Conservation (phyloP, 140 eudicot species). For the Cichorium intybus region DNA sequence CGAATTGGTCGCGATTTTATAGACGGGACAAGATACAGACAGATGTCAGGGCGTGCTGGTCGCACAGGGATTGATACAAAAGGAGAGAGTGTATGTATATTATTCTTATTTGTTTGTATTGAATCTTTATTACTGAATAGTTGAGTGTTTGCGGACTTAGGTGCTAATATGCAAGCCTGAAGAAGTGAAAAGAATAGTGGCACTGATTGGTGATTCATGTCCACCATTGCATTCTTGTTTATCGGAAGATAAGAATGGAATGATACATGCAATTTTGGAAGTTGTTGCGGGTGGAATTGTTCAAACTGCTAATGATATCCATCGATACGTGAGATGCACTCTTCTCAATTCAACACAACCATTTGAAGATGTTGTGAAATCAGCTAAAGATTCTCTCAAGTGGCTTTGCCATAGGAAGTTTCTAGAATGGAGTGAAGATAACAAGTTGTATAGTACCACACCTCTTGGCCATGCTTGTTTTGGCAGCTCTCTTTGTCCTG, state of each 20-base stretch:
- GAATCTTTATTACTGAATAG: not conserved
- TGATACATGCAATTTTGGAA: conserved; percentile 98
- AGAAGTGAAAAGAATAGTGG: conserved; percentile 71
- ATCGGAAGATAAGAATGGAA: conserved; percentile 98
- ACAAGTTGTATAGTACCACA: conserved; percentile 79
- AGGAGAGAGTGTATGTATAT: conserved; percentile 94
- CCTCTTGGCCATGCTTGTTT: conserved; percentile 97
- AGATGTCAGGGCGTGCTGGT: conserved; percentile 99
- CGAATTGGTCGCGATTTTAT: conserved; percentile 95
- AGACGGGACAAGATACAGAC: conserved; percentile 91
- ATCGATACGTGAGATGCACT: conserved; percentile 95
- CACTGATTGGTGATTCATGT: conserved; percentile 76
- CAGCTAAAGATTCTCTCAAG: conserved; percentile 88
- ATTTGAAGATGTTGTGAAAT: conserved; percentile 93
- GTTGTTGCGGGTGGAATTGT: conserved; percentile 99
- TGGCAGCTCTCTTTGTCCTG: conserved; percentile 98
- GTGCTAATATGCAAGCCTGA: conserved; percentile 92
- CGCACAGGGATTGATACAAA: conserved; percentile 99
- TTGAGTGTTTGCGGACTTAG: conserved; percentile 38
- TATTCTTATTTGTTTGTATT: not conserved
- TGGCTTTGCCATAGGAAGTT: conserved; percentile 93
- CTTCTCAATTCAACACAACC: conserved; percentile 97
- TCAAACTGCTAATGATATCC: conserved; percentile 93
- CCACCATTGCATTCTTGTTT: conserved; percentile 92
- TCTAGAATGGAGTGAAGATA: conserved; percentile 94